Evolutionary conservation across 345 rosid genomes (phyloP), one percentile per base, ranked within the genome.

Genomic region (Sonneratia alba): DNA sequence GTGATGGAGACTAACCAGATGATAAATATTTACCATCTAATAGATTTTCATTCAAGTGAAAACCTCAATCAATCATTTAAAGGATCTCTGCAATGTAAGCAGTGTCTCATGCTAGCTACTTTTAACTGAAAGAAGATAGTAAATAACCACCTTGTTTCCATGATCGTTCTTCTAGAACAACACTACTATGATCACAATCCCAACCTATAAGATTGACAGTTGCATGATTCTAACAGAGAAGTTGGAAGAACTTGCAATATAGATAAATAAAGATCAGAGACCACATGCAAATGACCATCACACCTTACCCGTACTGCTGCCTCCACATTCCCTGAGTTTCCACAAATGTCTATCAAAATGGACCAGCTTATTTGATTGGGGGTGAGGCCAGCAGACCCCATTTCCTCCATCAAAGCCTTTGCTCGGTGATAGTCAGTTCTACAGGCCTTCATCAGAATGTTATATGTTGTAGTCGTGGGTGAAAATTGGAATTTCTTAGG

Each of bases 301-400:
- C 1, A 22, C n/a, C 79, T 79, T 77, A 94, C 98, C 89, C 85
- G 95, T 69, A 90, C 47, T 68, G 95, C 96, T 75, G 84, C 91
- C 71, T 87, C 87, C 45, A 81, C 83, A 73, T 91, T 85, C 72
- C 95, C 90, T 53, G 91, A 85, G 75, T 73, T 73, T 82, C 95
- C 96, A 83, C 92, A 84, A 68, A 88, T 80, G 57, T 88, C 85
- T 27, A 94, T 94, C 83, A 94, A 83, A 76, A 85, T 89, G 27
- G 97, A 84, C 98, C 98, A 94, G 75, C 89, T 89, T 81, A 88
- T 86, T 63, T 79, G 87, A 83, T 88, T 83, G 49, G 95, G 96
- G 16, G 84, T 77, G 82, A 94, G 85, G 73, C 96, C 97, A 64
- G 76, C 70, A 72, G 79, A 75, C 79, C 81, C 84, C 98, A 94